Conservation (phyloP, 768 basidiomycete species). For the Neoboletus subvelutipes region DNA sequence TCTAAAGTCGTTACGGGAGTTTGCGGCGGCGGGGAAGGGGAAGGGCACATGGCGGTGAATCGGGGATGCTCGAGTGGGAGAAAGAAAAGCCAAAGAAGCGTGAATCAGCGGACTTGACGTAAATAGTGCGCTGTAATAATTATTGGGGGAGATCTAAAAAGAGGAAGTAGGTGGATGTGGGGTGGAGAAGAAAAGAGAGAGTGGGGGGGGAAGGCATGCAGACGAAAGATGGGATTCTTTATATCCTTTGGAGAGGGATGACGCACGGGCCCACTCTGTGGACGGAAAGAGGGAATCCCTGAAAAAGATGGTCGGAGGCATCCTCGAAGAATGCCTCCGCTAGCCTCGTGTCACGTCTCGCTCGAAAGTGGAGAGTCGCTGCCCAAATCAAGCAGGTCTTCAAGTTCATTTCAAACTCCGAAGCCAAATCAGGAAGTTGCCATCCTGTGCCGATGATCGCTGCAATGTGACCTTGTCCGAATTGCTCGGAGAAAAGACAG, state of each 20-base stretch:
- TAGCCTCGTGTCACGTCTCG: constrained; percentile 14
- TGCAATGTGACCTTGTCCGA: neutral
- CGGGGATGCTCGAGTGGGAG: constrained; percentile 18
- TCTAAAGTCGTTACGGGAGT: constrained; percentile 20
- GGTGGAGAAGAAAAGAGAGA: constrained; percentile 9
- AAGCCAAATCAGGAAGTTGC: constrained; percentile 16
- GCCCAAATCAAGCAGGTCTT: constrained; percentile 27
- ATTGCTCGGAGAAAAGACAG: neutral
- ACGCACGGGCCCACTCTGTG: constrained; percentile 31
- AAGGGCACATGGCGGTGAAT: constrained; percentile 29
- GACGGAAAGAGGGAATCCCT: constrained; percentile 21
- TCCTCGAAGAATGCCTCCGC: constrained; percentile 25
- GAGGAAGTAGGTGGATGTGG: constrained; percentile 22
- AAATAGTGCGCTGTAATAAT: constrained; percentile 18
- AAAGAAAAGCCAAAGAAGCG: constrained; percentile 13
- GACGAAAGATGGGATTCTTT: constrained; percentile 17
- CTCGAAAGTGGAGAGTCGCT: constrained; percentile 6
- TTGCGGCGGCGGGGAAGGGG: constrained; percentile 27
- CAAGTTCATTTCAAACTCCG: constrained; percentile 28
- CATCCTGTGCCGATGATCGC: constrained; percentile 19
- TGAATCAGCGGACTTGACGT: constrained; percentile 20
- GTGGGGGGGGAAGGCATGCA: constrained; percentile 8
- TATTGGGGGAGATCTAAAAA: constrained; percentile 9
- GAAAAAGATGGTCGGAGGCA: constrained; percentile 19
- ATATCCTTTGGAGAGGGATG: constrained; percentile 23